Evolutionary conservation across 805 yeast genomes (phyloP).

Genomic region (Wickerhamiella spandovensis): DNA sequence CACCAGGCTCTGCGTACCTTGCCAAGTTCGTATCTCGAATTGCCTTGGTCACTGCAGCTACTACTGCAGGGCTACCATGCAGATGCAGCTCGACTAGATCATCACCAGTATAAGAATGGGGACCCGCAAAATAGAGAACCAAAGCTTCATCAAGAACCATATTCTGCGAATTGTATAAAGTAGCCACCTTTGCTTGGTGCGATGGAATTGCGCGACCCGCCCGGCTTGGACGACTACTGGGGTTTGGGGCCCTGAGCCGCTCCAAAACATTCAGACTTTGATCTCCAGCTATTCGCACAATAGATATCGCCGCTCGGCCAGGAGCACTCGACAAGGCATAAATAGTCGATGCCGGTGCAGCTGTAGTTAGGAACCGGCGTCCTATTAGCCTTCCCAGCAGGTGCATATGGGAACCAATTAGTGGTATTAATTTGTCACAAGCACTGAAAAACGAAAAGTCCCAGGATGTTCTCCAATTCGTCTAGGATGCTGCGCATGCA

Average conservation of each 20-base stretch:
- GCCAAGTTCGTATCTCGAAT: constrained; percentile 34
- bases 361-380: background rate
- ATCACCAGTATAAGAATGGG: constrained; percentile 84
- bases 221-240: background rate
- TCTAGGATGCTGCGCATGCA: background rate
- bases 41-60: constrained; percentile 51
- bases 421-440: background rate
- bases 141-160: constrained; percentile 64
- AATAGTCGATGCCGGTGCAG: constrained; percentile 44
- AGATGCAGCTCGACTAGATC: constrained; percentile 78
- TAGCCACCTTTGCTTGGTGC: constrained; percentile 39
- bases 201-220: no score
- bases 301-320: constrained; percentile 74
- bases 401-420: background rate
- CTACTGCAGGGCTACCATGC: constrained; percentile 88
- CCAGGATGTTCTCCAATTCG: background rate
- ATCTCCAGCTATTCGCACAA: constrained; percentile 71
- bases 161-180: constrained; percentile 29
- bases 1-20: constrained; percentile 86
- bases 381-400: background rate
- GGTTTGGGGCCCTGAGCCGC: background rate
- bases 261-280: constrained; percentile 15
- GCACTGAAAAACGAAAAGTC: background rate
- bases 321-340: constrained; percentile 83
- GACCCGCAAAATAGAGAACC: constrained; percentile 52